These are phyloP conservation scores for Termitomyces sp. DNA, from an alignment of 1,284 basidiomycete genomes.

Conservation along the genomic window DNA sequence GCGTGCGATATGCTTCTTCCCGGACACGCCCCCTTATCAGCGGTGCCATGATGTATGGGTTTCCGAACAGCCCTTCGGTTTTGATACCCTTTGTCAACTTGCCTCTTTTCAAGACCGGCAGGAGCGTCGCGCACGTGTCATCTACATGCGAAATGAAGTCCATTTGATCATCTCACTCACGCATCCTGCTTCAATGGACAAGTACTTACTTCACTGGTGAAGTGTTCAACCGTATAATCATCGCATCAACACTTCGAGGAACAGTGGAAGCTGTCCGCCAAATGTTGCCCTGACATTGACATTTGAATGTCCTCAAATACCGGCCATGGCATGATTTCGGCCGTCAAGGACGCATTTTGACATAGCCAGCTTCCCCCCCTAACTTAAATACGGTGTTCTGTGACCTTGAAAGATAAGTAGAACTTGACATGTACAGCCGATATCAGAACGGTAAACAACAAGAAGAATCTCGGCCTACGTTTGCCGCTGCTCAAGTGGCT, in stretches of 20 bases:
- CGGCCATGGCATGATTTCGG: too few relatives aligned
- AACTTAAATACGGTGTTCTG: neutral
- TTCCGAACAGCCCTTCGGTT: neutral
- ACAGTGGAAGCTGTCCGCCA: neutral
- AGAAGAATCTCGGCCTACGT: neutral
- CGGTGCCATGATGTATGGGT: constrained; percentile 16
- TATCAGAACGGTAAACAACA: neutral
- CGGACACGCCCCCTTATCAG: constrained; percentile 19
- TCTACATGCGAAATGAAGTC: neutral
- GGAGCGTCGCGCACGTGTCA: neutral
- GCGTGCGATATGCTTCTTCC: constrained; percentile 5
- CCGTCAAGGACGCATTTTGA: neutral
- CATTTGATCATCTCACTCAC: neutral
- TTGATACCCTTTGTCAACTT: constrained; percentile 11
- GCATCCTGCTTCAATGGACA: neutral
- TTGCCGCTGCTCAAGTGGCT: neutral
- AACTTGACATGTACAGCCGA: neutral
- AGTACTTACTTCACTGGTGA: neutral
- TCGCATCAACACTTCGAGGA: neutral
- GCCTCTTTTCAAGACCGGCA: too few relatives aligned
- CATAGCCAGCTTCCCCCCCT: neutral
- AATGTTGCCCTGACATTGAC: neutral
- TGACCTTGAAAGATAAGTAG: neutral
- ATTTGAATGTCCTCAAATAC: neutral
- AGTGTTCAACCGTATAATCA: neutral